phyloP scores from a whole-genome alignment of 2,329 filamentous ascomycete species.

The Fusarium albidum region DNA sequence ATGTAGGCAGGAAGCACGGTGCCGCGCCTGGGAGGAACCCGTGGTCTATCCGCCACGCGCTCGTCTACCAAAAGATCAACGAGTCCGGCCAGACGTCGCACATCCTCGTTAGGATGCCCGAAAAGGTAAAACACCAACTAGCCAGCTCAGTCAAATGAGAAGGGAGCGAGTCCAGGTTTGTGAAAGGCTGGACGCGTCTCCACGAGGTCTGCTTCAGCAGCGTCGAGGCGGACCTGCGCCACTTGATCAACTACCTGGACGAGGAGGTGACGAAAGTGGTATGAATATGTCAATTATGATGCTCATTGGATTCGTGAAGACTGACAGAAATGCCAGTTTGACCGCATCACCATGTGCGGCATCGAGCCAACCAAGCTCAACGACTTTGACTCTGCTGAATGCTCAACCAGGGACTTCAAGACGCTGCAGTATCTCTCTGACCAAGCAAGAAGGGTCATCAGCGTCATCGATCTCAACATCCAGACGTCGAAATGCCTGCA shows the following conservation, averaged over 20 bases:
- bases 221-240: neutral
- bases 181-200: neutral
- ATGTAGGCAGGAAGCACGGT: neutral
- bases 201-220: conserved; percentile 3
- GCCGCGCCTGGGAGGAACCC: neutral
- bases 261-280: conserved; percentile 4
- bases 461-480: neutral
- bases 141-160: neutral
- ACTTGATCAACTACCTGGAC: conserved; percentile 10
- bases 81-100: neutral
- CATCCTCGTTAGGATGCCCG: conserved; percentile 1
- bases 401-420: conserved; percentile 4
- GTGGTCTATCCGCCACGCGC: conserved; percentile 5
- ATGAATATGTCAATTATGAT: too few species aligned
- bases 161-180: neutral
- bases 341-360: neutral
- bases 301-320: too few species aligned
- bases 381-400: neutral
- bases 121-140: neutral
- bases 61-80: conserved; percentile 5
- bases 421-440: conserved; percentile 3
- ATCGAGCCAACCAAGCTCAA: neutral
- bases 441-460: neutral
- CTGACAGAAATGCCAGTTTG: too few species aligned
- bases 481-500: neutral